Evolutionary conservation across 805 yeast species (phyloP), one percentile per base, ranked within the genome.

Genomic region (Metschnikowia similis): DNA sequence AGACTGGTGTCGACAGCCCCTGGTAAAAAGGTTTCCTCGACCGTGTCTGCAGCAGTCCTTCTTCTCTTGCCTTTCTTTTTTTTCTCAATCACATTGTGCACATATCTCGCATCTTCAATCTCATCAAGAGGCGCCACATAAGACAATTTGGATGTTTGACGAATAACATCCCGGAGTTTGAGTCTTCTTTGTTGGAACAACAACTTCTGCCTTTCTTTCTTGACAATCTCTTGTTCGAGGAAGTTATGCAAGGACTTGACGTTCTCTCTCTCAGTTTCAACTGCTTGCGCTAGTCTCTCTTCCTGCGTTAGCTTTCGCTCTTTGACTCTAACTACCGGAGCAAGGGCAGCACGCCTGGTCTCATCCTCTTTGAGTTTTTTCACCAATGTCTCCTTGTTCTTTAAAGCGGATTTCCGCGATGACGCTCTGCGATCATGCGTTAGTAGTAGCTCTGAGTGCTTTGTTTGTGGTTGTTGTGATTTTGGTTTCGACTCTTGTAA

Each of bases 231-330:
- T 62, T 88, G 92, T 59, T 91, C 95, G 58, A 85, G 81, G 62
- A 87, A 94, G 59, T 79, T 75, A 54, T 86, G 82, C 56, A 94
- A 71, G 2, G 97, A 86, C 28, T 81, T 72, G 2, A 82, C 70
- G 65, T 94, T 94, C 40, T 79, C 77, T 62, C 79, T 76, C 66
- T 94, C 99, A 0, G 97, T 94, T 57, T 84, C 86, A 41, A 83
- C 72, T 0, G 99, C 98, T 64, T 89, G 94, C n/a, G 78, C 84
- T 41, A 87, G 66, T 37, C 85, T 71, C 61, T 87, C 89, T 51
- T 81, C 89, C 57, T 86, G 86, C 0, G 94, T 85, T 60, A 82
- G 69, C 69, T 82, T 82, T 14, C 66, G 65, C 44, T 74, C 70
- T 51, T 75, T 67, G 8, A 66, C 63, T 29, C 72, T 64, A 1